Conservation (phyloP, 2,329 filamentous ascomycete genomes). For the Apiospora malaysiana region DNA sequence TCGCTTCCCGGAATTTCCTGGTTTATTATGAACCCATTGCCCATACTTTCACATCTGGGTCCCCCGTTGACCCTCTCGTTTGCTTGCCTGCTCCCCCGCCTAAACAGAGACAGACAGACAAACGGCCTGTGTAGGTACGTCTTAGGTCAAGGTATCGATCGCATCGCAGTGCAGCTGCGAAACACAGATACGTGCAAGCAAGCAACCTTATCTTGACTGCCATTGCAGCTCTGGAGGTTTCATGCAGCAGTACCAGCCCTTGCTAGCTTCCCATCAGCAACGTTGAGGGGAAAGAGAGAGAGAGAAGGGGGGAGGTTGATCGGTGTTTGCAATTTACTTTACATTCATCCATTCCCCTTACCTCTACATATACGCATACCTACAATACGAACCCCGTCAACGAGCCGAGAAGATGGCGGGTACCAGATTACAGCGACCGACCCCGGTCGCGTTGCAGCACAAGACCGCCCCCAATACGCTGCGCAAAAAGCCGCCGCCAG, state of each 20-base stretch:
- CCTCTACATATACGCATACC: background rate
- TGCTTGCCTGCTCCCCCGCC: background rate
- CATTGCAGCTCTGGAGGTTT: background rate
- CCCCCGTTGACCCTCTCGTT: background rate
- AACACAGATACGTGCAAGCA: background rate
- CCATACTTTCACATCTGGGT: background rate
- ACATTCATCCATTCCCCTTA: background rate
- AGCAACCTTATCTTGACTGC: conserved; percentile 11
- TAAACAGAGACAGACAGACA: background rate
- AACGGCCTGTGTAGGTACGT: background rate
- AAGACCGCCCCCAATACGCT: conserved; percentile 1
- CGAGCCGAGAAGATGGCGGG: background rate
- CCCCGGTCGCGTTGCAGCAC: background rate
- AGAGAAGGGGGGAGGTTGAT: no score
- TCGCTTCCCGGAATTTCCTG: background rate
- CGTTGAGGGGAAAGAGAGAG: background rate
- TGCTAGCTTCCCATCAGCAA: background rate
- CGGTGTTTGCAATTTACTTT: background rate
- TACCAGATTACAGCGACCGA: background rate
- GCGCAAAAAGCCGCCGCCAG: conserved; percentile 8
- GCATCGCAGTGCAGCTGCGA: background rate
- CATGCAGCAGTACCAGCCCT: background rate
- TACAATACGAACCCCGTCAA: background rate
- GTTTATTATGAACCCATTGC: background rate
- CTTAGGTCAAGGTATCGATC: no score